phyloP scores from a whole-genome alignment of 495 filamentous ascomycete genomes.

The Usnea hakonensis region DNA sequence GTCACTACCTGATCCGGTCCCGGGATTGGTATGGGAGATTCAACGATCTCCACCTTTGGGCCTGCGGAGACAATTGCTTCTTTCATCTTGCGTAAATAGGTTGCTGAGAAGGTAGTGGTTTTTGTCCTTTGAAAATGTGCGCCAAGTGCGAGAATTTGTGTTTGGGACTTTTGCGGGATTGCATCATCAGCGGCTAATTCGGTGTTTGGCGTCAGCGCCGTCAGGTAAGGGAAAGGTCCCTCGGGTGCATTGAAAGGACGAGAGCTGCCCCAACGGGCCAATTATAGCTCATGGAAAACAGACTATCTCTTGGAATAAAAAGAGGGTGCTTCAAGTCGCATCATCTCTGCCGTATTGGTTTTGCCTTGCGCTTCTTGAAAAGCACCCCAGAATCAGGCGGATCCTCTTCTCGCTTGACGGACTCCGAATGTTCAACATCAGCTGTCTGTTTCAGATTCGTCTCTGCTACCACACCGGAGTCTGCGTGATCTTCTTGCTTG shows the following conservation, averaged over 20 bases:
- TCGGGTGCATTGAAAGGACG: background rate
- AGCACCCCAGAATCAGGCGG: conserved; percentile 44
- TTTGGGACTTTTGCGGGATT: background rate
- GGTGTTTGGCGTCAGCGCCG: too few species aligned
- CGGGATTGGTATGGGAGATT: conserved; percentile 56
- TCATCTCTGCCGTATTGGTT: conserved; percentile 55
- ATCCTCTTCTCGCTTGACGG: conserved; percentile 23
- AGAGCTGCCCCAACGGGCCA: background rate
- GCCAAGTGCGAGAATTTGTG: background rate
- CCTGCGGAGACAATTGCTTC: conserved; percentile 52
- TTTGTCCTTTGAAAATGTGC: background rate
- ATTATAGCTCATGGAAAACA: background rate
- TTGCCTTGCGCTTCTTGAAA: conserved; percentile 90
- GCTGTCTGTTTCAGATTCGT: conserved; percentile 1
- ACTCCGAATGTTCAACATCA: background rate
- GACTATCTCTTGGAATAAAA: too few species aligned
- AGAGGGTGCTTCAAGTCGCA: background rate
- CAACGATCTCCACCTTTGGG: conserved; percentile 51
- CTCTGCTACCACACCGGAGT: background rate
- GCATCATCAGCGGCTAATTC: background rate
- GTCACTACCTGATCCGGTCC: conserved; percentile 59
- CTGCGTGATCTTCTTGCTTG: conserved; percentile 25
- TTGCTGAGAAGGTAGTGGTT: background rate
- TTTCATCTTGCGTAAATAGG: conserved; percentile 45
- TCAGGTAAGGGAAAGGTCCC: too few species aligned